A percentile compares a stretch with the other conserved stretches of the same genome.
Conservation (phyloP, 2,329 filamentous ascomycete species). For the Sclerotinia nivalis region DNA sequence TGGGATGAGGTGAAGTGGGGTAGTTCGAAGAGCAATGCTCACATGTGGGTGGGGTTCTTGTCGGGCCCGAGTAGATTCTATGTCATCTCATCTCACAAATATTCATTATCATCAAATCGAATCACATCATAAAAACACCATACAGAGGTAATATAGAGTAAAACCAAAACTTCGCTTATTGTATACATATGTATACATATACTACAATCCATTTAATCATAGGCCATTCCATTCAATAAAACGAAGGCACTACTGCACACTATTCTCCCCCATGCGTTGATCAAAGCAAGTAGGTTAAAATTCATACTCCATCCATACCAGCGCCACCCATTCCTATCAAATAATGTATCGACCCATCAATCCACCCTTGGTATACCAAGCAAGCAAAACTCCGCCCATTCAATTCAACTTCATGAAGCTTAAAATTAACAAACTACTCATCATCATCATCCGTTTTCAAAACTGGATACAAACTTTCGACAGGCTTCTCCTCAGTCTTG, state of each 20-base stretch:
- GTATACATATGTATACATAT: neutral
- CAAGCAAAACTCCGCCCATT: slow-evolving; percentile 3
- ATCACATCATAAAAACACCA: neutral
- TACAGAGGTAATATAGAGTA: neutral
- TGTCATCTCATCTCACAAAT: neutral
- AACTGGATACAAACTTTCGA: slow-evolving; percentile 33
- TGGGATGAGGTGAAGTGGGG: neutral
- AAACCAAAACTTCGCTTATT: neutral
- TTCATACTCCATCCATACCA: neutral
- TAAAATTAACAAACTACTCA: slow-evolving; percentile 12
- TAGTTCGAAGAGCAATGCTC: neutral
- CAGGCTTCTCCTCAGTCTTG: slow-evolving; percentile 20
- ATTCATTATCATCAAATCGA: neutral
- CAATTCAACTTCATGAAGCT: neutral
- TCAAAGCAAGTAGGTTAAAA: neutral
- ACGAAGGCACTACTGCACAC: neutral
- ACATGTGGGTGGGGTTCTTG: neutral
- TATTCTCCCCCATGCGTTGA: neutral
- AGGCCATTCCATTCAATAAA: neutral
- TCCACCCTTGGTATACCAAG: slow-evolving; percentile 5
- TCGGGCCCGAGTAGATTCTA: neutral
- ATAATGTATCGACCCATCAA: neutral
- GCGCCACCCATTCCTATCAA: neutral
- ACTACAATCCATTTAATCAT: neutral
- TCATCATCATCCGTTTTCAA: slow-evolving; percentile 31